These are phyloP conservation scores for Fonsecaea nubica DNA, from an alignment of 2,329 filamentous ascomycete genomes.

Conservation along the genomic window DNA sequence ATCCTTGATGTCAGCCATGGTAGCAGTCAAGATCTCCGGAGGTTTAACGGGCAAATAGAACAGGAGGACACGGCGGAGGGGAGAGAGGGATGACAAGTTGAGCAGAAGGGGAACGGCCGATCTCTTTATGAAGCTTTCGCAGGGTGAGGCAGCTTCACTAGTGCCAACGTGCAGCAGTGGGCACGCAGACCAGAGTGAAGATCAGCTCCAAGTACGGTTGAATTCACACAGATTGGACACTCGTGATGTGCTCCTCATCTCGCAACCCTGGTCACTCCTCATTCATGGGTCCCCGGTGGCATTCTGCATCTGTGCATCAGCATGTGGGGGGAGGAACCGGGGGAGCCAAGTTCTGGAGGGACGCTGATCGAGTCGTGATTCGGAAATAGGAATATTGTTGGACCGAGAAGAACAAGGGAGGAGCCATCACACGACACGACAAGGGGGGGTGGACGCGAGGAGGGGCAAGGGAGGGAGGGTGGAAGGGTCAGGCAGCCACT, in stretches of 20 bases:
- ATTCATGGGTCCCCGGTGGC: constrained; percentile 1
- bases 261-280: background rate
- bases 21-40: constrained; percentile 5
- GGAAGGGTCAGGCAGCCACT: background rate
- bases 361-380: constrained; percentile 9
- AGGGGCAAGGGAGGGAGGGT: background rate
- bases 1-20: constrained; percentile 31
- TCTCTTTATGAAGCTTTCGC: constrained; percentile 15
- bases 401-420: constrained; percentile 2
- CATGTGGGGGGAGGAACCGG: background rate
- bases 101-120: constrained; percentile 6
- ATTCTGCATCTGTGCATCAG: constrained; percentile 4
- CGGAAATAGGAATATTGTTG: constrained; percentile 17
- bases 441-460: background rate
- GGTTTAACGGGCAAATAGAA: background rate
- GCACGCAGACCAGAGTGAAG: background rate
- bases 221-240: background rate
- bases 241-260: background rate
- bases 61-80: background rate
- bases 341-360: constrained; percentile 7
- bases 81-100: constrained; percentile 4
- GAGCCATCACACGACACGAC: constrained; percentile 19
- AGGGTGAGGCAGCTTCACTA: constrained; percentile 15
- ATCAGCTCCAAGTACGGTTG: background rate
- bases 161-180: background rate